phyloP scores from a whole-genome alignment of 306 rosid species.

The Inga laurina region DNA sequence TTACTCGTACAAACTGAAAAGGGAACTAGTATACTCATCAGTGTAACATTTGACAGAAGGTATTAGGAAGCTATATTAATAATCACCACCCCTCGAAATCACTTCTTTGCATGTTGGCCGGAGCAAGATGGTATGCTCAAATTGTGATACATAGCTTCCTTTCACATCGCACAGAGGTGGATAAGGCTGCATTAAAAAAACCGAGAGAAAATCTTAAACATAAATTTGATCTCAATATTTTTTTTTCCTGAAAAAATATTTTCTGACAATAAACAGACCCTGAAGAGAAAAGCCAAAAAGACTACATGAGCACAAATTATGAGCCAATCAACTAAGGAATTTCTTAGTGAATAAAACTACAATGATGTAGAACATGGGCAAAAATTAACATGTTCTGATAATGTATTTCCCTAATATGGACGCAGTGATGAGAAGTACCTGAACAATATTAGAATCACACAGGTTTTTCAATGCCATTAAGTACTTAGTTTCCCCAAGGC shows the following conservation, averaged over 20 bases:
- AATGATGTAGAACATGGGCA: background rate
- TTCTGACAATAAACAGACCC: background rate
- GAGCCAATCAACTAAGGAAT: background rate
- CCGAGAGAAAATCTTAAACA: background rate
- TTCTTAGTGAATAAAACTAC: background rate
- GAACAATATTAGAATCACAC: conserved; percentile 84
- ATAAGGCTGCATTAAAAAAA: conserved; percentile 56
- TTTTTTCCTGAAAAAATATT: background rate
- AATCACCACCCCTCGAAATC: conserved; percentile 93
- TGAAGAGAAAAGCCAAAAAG: background rate
- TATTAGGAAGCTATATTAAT: conserved; percentile 37
- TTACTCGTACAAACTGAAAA: background rate
- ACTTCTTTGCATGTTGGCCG: conserved; percentile 99
- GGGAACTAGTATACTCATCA: conserved; percentile 9
- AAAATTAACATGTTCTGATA: background rate
- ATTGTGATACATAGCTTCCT: conserved; percentile 94
- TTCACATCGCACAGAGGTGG: conserved; percentile 87
- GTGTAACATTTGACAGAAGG: background rate
- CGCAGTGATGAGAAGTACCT: conserved; percentile 52
- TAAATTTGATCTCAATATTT: background rate
- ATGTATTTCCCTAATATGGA: background rate
- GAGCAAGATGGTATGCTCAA: conserved; percentile 89
- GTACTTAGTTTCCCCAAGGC: conserved; percentile 93
- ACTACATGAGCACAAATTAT: no score
- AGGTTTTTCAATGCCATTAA: conserved; percentile 90